These are phyloP conservation scores for Vitis riparia DNA, from an alignment of 164 flowering plant genomes.

Conservation along the genomic window DNA sequence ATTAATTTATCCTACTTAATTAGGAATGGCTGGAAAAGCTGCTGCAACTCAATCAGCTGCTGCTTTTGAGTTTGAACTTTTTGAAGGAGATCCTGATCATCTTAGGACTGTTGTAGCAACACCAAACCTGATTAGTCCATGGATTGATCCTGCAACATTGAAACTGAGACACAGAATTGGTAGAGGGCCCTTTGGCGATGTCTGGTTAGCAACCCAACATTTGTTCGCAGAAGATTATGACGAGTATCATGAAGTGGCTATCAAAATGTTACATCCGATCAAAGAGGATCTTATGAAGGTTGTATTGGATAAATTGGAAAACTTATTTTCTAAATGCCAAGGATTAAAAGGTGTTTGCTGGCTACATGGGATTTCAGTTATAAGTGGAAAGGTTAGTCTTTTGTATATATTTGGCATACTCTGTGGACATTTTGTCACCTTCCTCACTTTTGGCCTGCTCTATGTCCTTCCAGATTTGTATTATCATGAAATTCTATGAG, in stretches of 20 bases:
- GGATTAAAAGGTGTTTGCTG: constrained; percentile 54
- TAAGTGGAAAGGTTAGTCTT: constrained; percentile 57
- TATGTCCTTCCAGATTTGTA: constrained; percentile 51
- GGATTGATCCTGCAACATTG: constrained; percentile 71
- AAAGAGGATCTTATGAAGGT: constrained; percentile 50
- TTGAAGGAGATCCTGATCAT: constrained; percentile 62
- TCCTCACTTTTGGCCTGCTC: background rate
- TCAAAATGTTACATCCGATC: constrained; percentile 72
- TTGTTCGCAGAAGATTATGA: constrained; percentile 65
- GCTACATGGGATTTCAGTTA: constrained; percentile 71
- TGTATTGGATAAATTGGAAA: constrained; percentile 50
- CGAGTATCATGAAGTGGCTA: constrained; percentile 82
- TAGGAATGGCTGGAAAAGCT: constrained; percentile 62
- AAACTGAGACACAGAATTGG: constrained; percentile 85
- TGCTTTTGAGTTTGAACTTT: constrained; percentile 66
- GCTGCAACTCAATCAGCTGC: constrained; percentile 27
- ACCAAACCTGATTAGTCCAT: constrained; percentile 42
- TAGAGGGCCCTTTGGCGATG: constrained; percentile 85
- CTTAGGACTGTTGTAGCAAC: constrained; percentile 60
- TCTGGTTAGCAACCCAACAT: constrained; percentile 91
- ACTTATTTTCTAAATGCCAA: constrained; percentile 48
- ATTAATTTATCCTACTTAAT: background rate
- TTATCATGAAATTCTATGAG: constrained; percentile 83
- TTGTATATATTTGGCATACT: background rate
- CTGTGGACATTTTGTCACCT: background rate